Conservation (phyloP, 73 alveolate genomes). For the Strombidium stylifer region DNA sequence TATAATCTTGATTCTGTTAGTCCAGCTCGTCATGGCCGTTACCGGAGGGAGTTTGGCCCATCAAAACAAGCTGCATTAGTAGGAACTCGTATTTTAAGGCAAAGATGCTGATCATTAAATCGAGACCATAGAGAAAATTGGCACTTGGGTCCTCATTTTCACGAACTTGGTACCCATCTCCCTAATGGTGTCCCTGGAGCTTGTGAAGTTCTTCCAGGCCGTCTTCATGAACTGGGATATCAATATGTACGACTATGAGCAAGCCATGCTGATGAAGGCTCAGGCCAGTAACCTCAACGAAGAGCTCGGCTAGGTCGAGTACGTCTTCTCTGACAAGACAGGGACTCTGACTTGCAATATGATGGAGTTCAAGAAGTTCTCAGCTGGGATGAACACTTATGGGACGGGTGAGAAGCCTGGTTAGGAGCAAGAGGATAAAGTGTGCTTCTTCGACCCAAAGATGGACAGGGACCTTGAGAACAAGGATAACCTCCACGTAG, state of each 20-base stretch:
- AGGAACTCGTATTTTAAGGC: not conserved
- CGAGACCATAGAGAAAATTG: constrained; percentile 63
- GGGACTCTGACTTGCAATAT: constrained; percentile 93
- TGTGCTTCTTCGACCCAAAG: constrained; percentile 6
- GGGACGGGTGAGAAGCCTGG: constrained; percentile 17
- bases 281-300: constrained; percentile 81
- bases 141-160: constrained; percentile 87
- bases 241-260: constrained; percentile 16
- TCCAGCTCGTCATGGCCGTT: constrained; percentile 39
- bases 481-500: not conserved
- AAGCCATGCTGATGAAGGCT: constrained; percentile 44
- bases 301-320: constrained; percentile 86
- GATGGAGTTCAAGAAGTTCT: constrained; percentile 77
- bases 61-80: not conserved
- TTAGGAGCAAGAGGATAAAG: constrained; percentile 10
- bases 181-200: constrained; percentile 60
- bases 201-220: constrained; percentile 58
- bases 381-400: constrained; percentile 50
- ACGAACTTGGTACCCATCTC: constrained; percentile 72
- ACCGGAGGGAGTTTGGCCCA: constrained; percentile 10
- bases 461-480: not conserved
- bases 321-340: constrained; percentile 89
- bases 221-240: constrained; percentile 52
- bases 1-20: constrained; percentile 49
- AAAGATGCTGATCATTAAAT: not conserved